A percentile compares a stretch with the other conserved stretches of the same genome.
Evolutionary conservation across 2,329 filamentous ascomycete species (phyloP).

Genomic region (Apiospora marii): DNA sequence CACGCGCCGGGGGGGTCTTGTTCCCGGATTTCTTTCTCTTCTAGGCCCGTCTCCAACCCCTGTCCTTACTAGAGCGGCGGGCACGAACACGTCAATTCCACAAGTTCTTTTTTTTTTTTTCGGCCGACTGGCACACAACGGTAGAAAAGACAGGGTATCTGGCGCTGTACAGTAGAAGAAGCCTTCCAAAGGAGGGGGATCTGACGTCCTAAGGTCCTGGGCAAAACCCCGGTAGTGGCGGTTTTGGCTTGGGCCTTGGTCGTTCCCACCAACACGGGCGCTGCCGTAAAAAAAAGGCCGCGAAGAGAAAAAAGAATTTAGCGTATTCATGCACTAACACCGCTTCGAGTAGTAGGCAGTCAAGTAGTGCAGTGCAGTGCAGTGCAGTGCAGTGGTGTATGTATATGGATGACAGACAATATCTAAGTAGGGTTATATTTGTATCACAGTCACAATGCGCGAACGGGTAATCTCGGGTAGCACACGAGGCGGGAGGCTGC

Average conservation of each 20-base stretch:
- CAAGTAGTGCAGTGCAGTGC: not conserved
- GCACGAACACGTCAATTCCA: constrained; percentile 22
- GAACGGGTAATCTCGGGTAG: not conserved
- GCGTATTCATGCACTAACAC: constrained; percentile 15
- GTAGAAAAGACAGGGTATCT: not conserved
- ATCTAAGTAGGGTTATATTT: not conserved
- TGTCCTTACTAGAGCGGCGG: constrained; percentile 14
- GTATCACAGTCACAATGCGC: not conserved
- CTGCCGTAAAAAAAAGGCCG: constrained; percentile 8
- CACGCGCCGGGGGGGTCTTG: not conserved
- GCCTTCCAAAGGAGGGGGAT: not conserved
- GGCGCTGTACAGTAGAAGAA: not conserved
- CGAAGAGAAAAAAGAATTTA: constrained; percentile 3
- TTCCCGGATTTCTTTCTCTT: not conserved
- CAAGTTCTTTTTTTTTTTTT: constrained; percentile 14
- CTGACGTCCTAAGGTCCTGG: constrained; percentile 6
- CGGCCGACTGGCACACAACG: not conserved
- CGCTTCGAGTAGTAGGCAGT: not conserved
- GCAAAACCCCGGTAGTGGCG: constrained; percentile 16
- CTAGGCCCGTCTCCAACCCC: not conserved
- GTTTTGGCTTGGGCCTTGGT: constrained; percentile 7
- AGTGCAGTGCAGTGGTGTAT: not conserved
- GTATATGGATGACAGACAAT: not conserved
- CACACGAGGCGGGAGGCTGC: not conserved
- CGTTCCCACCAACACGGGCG: constrained; percentile 15